phyloP scores from a whole-genome alignment of 2,329 filamentous ascomycete species.

The Colletotrichum orchidophilum region DNA sequence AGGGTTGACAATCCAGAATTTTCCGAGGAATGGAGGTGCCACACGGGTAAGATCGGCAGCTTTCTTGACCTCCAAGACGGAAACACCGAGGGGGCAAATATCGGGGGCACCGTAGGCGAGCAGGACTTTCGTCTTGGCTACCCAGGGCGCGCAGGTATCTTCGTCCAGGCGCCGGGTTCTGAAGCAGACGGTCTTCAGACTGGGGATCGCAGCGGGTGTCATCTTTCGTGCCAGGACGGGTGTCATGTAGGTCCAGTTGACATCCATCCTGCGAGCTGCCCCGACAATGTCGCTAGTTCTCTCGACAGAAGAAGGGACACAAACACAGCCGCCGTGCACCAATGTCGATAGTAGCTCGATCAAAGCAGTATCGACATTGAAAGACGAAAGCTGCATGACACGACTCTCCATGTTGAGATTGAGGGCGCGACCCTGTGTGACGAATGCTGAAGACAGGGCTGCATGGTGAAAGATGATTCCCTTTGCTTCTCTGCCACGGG shows the following conservation, averaged over 20 bases:
- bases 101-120: conserved; percentile 62
- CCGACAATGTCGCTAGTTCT: conserved; percentile 59
- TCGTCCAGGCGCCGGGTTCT: conserved; percentile 59
- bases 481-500: conserved; percentile 60
- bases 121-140: conserved; percentile 54
- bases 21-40: conserved; percentile 57
- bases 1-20: conserved; percentile 62
- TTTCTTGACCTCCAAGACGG: conserved; percentile 53
- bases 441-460: conserved; percentile 63
- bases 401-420: conserved; percentile 61
- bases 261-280: conserved; percentile 59
- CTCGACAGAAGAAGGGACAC: conserved; percentile 62
- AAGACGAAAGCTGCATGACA: conserved; percentile 64
- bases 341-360: conserved; percentile 62
- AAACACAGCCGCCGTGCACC: conserved; percentile 66
- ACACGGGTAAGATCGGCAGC: conserved; percentile 52
- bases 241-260: conserved; percentile 65
- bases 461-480: conserved; percentile 71
- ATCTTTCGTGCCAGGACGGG: conserved; percentile 64
- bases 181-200: conserved; percentile 54
- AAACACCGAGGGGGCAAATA: conserved; percentile 61
- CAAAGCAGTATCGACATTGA: conserved; percentile 62
- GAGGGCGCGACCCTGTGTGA: conserved; percentile 60
- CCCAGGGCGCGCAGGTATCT: conserved; percentile 58
- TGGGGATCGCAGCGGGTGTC: conserved; percentile 47